phyloP scores from a whole-genome alignment of 805 yeast species.

The Cyberlindnera sargentensis region DNA sequence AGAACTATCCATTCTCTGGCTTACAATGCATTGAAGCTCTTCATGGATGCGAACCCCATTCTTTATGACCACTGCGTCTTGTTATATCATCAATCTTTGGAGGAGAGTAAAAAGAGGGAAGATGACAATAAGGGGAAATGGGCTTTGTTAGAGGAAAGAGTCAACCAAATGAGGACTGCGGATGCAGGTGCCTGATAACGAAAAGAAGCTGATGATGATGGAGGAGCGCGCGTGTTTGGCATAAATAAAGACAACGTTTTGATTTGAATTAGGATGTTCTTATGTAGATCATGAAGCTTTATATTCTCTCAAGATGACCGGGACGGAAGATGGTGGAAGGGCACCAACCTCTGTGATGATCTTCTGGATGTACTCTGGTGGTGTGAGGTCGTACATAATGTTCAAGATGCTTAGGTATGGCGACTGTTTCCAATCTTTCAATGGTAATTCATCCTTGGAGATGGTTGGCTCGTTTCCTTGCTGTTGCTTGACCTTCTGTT shows the following conservation, averaged over 20 bases:
- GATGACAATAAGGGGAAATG: conserved; percentile 60
- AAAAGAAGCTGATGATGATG: not conserved
- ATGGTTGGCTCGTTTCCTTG: conserved; percentile 13
- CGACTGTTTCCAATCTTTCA: conserved; percentile 58
- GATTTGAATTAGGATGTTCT: not conserved
- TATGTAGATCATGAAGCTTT: conserved; percentile 28
- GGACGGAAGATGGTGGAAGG: conserved; percentile 96
- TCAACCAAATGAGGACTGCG: conserved; percentile 21
- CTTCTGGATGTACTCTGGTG: conserved; percentile 88
- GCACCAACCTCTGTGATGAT: conserved; percentile 95
- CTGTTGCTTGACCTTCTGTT: conserved; percentile 7
- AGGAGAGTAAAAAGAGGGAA: conserved; percentile 62
- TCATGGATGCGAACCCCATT: conserved; percentile 85
- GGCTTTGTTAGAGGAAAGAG: conserved; percentile 61
- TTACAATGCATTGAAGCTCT: conserved; percentile 81
- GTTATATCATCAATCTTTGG: conserved; percentile 71
- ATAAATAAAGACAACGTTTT: not conserved
- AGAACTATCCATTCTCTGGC: conserved; percentile 88
- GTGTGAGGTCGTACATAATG: conserved; percentile 89
- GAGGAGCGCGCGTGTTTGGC: too few relatives aligned
- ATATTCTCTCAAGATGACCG: conserved; percentile 92
- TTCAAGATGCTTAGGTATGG: conserved; percentile 67
- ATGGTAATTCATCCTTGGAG: conserved; percentile 32
- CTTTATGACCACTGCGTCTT: conserved; percentile 91
- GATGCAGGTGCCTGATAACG: not conserved